Percentiles rank a stretch among this genome's conserved stretches.
phyloP scores from a whole-genome alignment of 2,329 filamentous ascomycete species.

The Claviceps quebecensis region DNA sequence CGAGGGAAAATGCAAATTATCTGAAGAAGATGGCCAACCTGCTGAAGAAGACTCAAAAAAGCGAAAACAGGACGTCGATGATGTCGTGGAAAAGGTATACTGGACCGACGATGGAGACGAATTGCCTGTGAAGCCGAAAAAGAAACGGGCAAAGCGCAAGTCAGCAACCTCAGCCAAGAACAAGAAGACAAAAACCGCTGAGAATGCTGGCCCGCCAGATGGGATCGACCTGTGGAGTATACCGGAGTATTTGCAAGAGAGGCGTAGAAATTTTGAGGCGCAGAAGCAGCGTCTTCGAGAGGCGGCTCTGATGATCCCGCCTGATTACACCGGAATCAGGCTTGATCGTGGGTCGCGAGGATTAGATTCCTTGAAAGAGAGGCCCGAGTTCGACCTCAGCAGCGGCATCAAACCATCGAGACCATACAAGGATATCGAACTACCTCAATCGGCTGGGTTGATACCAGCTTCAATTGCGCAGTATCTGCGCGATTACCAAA shows the following conservation, averaged over 20 bases:
- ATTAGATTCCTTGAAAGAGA: constrained; percentile 38
- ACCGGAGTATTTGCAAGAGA: constrained; percentile 57
- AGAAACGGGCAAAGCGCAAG: constrained; percentile 16
- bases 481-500: constrained; percentile 83
- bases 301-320: constrained; percentile 61
- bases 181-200: constrained; percentile 12
- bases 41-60: constrained; percentile 14
- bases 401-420: constrained; percentile 49
- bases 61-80: constrained; percentile 21
- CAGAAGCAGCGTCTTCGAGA: constrained; percentile 45
- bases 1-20: constrained; percentile 13
- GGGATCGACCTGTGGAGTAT: constrained; percentile 41
- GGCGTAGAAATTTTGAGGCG: constrained; percentile 56
- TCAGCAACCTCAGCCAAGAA: constrained; percentile 13
- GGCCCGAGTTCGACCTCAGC: constrained; percentile 48
- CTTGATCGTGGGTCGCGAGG: constrained; percentile 38
- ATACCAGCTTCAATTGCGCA: constrained; percentile 85
- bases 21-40: constrained; percentile 9
- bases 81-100: constrained; percentile 29
- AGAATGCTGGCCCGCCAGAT: constrained; percentile 24
- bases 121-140: constrained; percentile 42
- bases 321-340: constrained; percentile 58
- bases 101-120: constrained; percentile 47
- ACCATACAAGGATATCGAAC: constrained; percentile 58
- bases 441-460: constrained; percentile 62